Base-by-base conservation (phyloP, 345 rosid genomes). In the Sisymbrium altissimum region DNA sequence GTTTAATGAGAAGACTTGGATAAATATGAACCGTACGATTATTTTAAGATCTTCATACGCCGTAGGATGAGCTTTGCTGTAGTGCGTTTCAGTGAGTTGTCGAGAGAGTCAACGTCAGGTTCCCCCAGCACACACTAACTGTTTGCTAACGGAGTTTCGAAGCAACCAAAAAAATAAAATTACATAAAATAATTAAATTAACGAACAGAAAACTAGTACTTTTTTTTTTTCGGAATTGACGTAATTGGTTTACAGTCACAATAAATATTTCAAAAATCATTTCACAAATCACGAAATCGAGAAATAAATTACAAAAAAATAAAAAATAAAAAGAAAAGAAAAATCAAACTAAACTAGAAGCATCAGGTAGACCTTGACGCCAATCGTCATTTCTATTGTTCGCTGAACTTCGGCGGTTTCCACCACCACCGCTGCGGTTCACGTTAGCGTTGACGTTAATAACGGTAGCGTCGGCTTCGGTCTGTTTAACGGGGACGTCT, bases 361-460 rank as follows among this genome's bases (percentile, higher is more conserved):
- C 89, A 78, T 85, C 96, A 4, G 97, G 89, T 72, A 88, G 63
- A 58, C 93, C 89, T 63, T 86, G 92, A 6, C 80, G 92, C 74
- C 79, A 79, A 80, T 89, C 87, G 35, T 78, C 74, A 43, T 70
- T 68, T 75, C 85, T 78, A 23, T 17, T 54, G 17, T 70, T 49
- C 15, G 75, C 66, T 3, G 71, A 35, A 56, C 64, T 38, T 18
- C 66, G 43, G 14, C 61, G 64, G 32, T 48, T 64, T 36, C 71
- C 74, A n/a, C 60, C 63, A 9, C 43, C 63, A 9, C 43, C 45
- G 32, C 50, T 27, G 10, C 78, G 74, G 68, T 62, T 78, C 7
- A 23, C 77, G 72, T 46, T 64, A 17, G 35, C 66, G 76, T 70
- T 55, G 29, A 4, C 62, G 48, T 70, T 23, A 3, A 23, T 63